These are phyloP conservation scores for Curvularia hawaiiensis DNA, from an alignment of 2,329 filamentous ascomycete species.

Conservation along the genomic window DNA sequence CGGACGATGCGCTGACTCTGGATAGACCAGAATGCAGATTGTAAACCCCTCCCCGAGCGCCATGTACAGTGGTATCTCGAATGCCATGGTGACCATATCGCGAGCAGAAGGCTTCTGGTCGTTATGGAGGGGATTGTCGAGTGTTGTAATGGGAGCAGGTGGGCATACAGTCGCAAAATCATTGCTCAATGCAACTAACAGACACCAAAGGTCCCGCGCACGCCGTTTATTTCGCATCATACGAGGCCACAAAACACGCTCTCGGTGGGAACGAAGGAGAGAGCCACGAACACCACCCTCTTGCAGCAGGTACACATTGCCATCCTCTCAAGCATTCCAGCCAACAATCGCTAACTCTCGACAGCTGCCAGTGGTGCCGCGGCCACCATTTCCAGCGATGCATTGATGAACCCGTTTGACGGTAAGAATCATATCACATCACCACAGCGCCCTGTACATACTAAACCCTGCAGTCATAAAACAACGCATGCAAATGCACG, in stretches of 20 bases:
- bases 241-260: conserved; percentile 94
- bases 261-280: conserved; percentile 91
- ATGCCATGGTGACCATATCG: conserved; percentile 91
- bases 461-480: conserved; percentile 77
- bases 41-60: conserved; percentile 80
- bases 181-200: conserved; percentile 30
- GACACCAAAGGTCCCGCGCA: conserved; percentile 81
- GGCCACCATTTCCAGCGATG: conserved; percentile 96
- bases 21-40: conserved; percentile 96
- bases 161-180: conserved; percentile 23
- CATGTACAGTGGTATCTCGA: conserved; percentile 87
- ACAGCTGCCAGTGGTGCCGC: conserved; percentile 89
- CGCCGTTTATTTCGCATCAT: conserved; percentile 97
- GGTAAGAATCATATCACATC: conserved; percentile 61
- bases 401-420: conserved; percentile 99
- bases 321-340: background rate
- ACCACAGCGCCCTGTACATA: conserved; percentile 2
- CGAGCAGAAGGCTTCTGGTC: conserved; percentile 87
- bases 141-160: conserved; percentile 95
- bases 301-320: conserved; percentile 76
- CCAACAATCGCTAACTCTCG: conserved; percentile 42
- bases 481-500: conserved; percentile 98
- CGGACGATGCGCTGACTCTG: conserved; percentile 26
- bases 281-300: conserved; percentile 85
- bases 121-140: conserved; percentile 95